These are phyloP conservation scores for Aspergillus caelatus DNA, from an alignment of 2,329 filamentous ascomycete species.

Conservation along the genomic window DNA sequence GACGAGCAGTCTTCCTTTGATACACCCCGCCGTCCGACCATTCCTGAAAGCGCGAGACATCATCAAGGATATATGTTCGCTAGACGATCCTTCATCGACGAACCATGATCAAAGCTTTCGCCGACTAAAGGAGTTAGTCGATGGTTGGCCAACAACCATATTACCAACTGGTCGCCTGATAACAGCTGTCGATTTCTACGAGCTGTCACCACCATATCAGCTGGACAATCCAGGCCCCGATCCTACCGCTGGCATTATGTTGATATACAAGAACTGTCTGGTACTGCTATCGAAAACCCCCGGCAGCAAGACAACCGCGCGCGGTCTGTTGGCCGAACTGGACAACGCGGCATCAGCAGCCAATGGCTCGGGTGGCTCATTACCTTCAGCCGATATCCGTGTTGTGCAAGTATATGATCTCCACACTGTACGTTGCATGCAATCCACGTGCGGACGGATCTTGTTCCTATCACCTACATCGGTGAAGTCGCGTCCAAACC, in stretches of 20 bases:
- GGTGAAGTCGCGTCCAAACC: constrained; percentile 21
- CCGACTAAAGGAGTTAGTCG: constrained; percentile 74
- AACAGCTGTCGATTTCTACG: constrained; percentile 76
- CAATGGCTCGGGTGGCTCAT: constrained; percentile 26
- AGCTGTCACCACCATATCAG: constrained; percentile 73
- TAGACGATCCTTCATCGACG: constrained; percentile 68
- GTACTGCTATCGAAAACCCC: constrained; percentile 74
- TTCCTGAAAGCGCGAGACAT: constrained; percentile 90
- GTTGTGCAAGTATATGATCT: constrained; percentile 75
- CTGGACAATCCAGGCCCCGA: constrained; percentile 44
- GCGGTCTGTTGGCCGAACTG: constrained; percentile 79
- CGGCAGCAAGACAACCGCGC: constrained; percentile 66
- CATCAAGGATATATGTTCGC: constrained; percentile 93
- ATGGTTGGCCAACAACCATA: constrained; percentile 73
- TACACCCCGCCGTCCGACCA: constrained; percentile 78
- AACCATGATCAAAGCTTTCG: constrained; percentile 75
- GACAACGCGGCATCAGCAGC: constrained; percentile 72
- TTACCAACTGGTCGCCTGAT: constrained; percentile 78
- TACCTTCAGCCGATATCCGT: constrained; percentile 65
- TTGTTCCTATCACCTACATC: constrained; percentile 40
- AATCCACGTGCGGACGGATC: constrained; percentile 43
- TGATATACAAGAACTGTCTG: constrained; percentile 82
- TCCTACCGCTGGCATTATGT: constrained; percentile 67
- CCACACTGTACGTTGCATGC: constrained; percentile 69
- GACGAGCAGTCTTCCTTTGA: constrained; percentile 78